Evolutionary conservation across 495 filamentous ascomycete genomes (phyloP).

Genomic region (Amphirosellinia nigrospora): DNA sequence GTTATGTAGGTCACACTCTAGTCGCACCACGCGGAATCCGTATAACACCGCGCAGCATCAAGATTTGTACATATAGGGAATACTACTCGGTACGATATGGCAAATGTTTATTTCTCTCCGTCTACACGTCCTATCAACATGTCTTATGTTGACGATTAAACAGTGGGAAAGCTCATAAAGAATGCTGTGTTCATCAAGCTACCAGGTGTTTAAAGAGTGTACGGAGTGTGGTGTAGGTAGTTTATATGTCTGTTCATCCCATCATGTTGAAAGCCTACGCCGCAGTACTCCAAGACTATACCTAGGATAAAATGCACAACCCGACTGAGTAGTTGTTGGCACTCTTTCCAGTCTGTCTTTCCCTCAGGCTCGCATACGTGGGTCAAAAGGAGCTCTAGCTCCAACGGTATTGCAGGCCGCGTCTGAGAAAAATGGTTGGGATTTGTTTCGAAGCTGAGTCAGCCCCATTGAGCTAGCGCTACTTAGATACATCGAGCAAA

Average conservation of each 20-base stretch:
- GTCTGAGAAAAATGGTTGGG: neutral
- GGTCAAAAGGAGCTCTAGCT: neutral
- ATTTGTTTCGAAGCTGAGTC: constrained; percentile 8
- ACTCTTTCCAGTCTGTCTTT: neutral
- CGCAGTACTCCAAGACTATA: too few relatives aligned
- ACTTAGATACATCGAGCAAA: neutral
- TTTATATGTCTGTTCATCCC: constrained; percentile 8
- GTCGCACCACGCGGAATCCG: neutral
- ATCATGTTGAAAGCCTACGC: neutral
- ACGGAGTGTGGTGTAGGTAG: neutral
- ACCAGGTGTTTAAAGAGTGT: neutral
- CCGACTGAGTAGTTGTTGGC: neutral
- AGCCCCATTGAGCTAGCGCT: neutral
- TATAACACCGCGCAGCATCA: neutral
- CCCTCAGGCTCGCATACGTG: neutral
- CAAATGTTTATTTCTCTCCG: constrained; percentile 3
- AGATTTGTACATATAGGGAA: too few relatives aligned
- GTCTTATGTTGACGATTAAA: neutral
- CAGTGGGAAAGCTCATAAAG: neutral
- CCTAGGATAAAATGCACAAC: too few relatives aligned
- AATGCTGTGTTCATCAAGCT: neutral
- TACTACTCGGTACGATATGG: too few relatives aligned
- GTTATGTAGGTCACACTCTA: too few relatives aligned
- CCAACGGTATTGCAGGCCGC: neutral
- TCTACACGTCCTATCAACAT: neutral